Conservation (phyloP, 495 filamentous ascomycete species). For the Penicillium antarcticum region DNA sequence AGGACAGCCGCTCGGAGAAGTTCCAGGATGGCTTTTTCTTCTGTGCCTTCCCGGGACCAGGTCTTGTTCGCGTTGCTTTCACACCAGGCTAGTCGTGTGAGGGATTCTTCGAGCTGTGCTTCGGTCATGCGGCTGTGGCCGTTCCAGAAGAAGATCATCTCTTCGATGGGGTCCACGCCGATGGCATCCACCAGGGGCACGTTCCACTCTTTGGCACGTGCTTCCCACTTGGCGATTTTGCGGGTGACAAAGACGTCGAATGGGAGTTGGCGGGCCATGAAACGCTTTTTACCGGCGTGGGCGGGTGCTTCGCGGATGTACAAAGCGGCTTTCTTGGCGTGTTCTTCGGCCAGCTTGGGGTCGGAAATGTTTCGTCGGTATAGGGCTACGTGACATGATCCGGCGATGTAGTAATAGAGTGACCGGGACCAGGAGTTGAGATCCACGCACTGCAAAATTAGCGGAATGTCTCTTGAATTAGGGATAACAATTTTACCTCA, state of each 20-base stretch:
- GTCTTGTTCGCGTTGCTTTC: constrained; percentile 50
- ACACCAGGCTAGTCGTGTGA: constrained; percentile 64
- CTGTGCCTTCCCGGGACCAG: constrained; percentile 58
- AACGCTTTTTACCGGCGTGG: constrained; percentile 77
- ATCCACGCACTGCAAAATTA: constrained; percentile 55
- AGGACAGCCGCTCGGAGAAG: constrained; percentile 66
- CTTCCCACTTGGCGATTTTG: constrained; percentile 88
- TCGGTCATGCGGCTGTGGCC: constrained; percentile 71
- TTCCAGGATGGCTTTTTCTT: constrained; percentile 70
- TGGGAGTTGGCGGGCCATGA: constrained; percentile 85
- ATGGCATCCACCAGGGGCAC: constrained; percentile 77
- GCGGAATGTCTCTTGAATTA: not conserved
- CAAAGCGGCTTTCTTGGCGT: constrained; percentile 65
- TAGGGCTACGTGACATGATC: constrained; percentile 68
- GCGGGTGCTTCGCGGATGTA: constrained; percentile 69
- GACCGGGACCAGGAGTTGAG: constrained; percentile 90
- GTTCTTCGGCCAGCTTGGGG: constrained; percentile 44
- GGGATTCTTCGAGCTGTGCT: constrained; percentile 59
- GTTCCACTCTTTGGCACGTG: constrained; percentile 64
- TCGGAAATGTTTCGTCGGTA: constrained; percentile 62
- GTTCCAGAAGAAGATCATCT: constrained; percentile 98
- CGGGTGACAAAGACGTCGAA: constrained; percentile 85
- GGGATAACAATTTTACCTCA: constrained; percentile 38
- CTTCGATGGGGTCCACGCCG: constrained; percentile 77
- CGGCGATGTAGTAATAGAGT: constrained; percentile 88